These are phyloP conservation scores for Talaromyces trachyspermus DNA, from an alignment of 495 filamentous ascomycete genomes.

Conservation along the genomic window DNA sequence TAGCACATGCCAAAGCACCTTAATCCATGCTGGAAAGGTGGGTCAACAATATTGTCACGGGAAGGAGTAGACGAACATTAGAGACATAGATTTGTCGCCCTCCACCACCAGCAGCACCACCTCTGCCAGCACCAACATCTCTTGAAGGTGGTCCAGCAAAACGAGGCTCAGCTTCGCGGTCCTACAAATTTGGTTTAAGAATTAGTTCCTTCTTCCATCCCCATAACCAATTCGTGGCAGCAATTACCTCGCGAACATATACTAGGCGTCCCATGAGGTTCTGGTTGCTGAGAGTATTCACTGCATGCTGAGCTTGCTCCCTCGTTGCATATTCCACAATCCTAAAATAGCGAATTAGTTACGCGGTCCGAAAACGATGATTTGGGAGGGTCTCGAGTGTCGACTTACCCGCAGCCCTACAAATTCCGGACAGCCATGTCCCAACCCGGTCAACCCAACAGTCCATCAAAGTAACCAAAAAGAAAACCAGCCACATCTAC, in stretches of 20 bases:
- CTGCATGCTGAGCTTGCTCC: constrained; percentile 96
- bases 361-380: constrained; percentile 13
- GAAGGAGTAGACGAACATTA: constrained; percentile 71
- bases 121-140: constrained; percentile 38
- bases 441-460: constrained; percentile 99
- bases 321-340: constrained; percentile 99
- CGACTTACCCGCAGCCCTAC: constrained; percentile 99
- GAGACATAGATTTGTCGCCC: constrained; percentile 92
- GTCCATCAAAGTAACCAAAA: constrained; percentile 64
- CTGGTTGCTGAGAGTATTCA: constrained; percentile 97
- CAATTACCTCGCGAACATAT: constrained; percentile 87
- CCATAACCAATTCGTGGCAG: not conserved
- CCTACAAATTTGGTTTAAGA: constrained; percentile 42
- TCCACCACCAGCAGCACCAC: constrained; percentile 38
- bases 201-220: constrained; percentile 7
- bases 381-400: too few species aligned
- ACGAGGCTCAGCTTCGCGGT: constrained; percentile 92
- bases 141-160: constrained; percentile 69
- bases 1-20: constrained; percentile 15
- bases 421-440: constrained; percentile 77
- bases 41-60: constrained; percentile 11
- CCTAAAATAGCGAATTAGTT: constrained; percentile 43
- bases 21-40: constrained; percentile 9
- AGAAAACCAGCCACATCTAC: constrained; percentile 53
- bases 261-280: constrained; percentile 96